Evolutionary conservation across 495 filamentous ascomycete genomes (phyloP), one percentile per base, ranked within the genome.

Genomic region (Penicillium bialowiezense): DNA sequence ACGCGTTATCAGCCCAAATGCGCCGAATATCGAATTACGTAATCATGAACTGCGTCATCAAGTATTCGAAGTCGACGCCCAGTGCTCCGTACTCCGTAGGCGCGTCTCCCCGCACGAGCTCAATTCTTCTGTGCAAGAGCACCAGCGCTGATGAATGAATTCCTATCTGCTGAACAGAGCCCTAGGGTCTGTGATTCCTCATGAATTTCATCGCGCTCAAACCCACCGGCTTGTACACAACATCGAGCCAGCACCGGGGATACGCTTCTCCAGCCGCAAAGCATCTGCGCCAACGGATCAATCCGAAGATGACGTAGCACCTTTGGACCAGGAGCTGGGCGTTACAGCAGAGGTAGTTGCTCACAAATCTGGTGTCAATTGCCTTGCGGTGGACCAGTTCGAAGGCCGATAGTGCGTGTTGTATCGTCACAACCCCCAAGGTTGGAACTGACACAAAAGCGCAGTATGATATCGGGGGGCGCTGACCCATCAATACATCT

Each of bases 391-490:
- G 23, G 88, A 96, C 60, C 73, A 78, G 17, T 86, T 90, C 55
- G 88, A 91, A 35, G 86, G 87, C 12, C 77, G 83, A 68, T 84
- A 89, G 85, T 89, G 68, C 57, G 85, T 69, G 12, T 18, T 18
- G 21, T 33, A 15, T 19, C 32, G 12, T 20, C 33, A n/a, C 18
- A 13, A 14, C n/a, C 13, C 20, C 14, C 20, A 45, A 18, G 24
- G 13, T 46, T 19, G 20, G 20, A 13, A 42, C 34, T 44, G 36
- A 48, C 54, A 55, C 58, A 57, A n/a, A n/a, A 48, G 57, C 32
- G 28, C 41, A 90, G 87, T 60, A 76, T 96, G 55, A 70, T 95
- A 12, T 93, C 91, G 19, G 91, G 88, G 3, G 89, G 90, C 20
- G 82, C 87, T 18, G 86, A 93, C 51, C 85, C 83, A 23, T 84